phyloP scores from a whole-genome alignment of 805 yeast species.

The Lipomyces anomalus region DNA sequence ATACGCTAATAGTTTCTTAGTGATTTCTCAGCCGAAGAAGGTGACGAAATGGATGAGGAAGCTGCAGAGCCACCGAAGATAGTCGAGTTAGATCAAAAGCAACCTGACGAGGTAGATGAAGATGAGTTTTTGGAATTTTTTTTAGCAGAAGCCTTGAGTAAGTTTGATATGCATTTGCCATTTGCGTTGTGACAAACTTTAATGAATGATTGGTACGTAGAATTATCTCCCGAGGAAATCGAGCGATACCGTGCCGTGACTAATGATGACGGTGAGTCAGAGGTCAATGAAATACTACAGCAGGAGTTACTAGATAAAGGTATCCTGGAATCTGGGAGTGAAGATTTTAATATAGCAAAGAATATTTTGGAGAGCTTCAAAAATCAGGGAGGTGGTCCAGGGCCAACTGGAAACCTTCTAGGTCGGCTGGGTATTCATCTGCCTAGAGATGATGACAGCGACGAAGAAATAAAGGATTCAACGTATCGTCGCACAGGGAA shows the following conservation, averaged over 20 bases:
- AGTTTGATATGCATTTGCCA: neutral
- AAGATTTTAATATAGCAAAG: conserved; percentile 20
- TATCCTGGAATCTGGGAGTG: conserved; percentile 2
- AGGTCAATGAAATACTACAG: conserved; percentile 12
- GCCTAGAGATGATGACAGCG: conserved; percentile 21
- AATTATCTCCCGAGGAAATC: conserved; percentile 44
- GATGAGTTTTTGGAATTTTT: conserved; percentile 68
- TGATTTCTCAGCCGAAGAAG: too few relatives aligned
- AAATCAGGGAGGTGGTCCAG: conserved; percentile 30
- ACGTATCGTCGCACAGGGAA: too few relatives aligned
- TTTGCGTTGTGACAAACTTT: neutral
- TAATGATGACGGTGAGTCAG: conserved; percentile 6
- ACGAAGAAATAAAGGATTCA: too few relatives aligned
- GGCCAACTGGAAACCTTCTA: conserved; percentile 37
- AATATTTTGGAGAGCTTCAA: conserved; percentile 31
- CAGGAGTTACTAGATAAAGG: neutral
- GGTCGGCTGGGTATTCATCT: conserved; percentile 28
- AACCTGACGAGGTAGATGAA: conserved; percentile 46
- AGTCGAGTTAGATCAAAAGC: neutral
- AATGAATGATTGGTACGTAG: conserved; percentile 2
- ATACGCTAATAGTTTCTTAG: too few relatives aligned
- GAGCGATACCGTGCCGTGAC: conserved; percentile 34
- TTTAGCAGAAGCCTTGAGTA: conserved; percentile 46
- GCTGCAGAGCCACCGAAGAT: neutral
- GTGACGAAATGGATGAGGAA: too few relatives aligned